These are phyloP conservation scores for Sporothrix globosa DNA, from an alignment of 2,329 filamentous ascomycete species.

Conservation along the genomic window DNA sequence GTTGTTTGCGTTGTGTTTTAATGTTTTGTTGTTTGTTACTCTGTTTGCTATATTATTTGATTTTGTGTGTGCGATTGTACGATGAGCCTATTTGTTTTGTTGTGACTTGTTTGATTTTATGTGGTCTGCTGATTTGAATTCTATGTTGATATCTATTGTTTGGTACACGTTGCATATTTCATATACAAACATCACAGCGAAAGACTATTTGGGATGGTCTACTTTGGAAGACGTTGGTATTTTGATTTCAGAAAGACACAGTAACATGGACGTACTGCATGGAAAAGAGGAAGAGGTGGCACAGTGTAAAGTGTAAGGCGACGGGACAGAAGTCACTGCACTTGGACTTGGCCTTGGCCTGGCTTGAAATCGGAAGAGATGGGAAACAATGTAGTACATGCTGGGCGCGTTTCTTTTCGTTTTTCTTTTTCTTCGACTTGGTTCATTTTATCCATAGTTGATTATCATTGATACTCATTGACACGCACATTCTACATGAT, in stretches of 20 bases:
- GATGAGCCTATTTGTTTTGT: neutral
- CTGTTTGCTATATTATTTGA: neutral
- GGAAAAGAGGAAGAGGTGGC: neutral
- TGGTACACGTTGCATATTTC: neutral
- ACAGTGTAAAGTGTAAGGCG: neutral
- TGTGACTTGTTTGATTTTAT: neutral
- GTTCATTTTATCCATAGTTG: too few relatives aligned
- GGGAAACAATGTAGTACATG: too few relatives aligned
- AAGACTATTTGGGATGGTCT: neutral
- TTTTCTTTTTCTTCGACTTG: too few relatives aligned
- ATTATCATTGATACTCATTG: too few relatives aligned
- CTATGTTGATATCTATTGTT: neutral
- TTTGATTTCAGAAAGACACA: neutral
- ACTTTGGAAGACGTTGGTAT: too few relatives aligned
- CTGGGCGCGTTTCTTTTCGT: too few relatives aligned
- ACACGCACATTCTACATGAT: too few relatives aligned
- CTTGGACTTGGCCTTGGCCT: neutral
- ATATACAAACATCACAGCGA: slow-evolving; percentile 11
- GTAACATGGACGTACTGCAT: neutral
- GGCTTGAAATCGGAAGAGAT: too few relatives aligned
- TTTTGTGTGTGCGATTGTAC: neutral
- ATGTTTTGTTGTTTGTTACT: neutral
- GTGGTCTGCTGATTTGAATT: neutral
- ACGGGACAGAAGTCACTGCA: too few relatives aligned
- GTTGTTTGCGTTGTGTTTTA: neutral